Conservation (phyloP, 2,329 filamentous ascomycete species). For the Aspergillus japonicus region DNA sequence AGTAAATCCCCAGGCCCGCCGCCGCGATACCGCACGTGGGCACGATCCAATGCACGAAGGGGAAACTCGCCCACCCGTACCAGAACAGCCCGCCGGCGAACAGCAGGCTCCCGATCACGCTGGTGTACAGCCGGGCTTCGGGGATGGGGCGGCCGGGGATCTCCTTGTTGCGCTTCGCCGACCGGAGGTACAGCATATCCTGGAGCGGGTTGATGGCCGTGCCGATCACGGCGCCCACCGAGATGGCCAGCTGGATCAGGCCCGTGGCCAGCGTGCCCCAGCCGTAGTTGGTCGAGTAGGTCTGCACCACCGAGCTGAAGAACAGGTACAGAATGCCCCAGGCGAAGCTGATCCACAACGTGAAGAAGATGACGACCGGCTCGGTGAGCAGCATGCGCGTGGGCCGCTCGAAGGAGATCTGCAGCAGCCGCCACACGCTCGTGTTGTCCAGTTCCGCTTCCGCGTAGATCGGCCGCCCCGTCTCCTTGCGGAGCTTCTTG, state of each 20-base stretch:
- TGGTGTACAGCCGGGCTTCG: conserved; percentile 45
- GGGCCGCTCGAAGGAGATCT: conserved; percentile 42
- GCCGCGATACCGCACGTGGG: conserved; percentile 33
- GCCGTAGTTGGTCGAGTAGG: conserved; percentile 39
- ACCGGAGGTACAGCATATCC: conserved; percentile 28
- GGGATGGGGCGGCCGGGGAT: conserved; percentile 41
- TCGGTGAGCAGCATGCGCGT: conserved; percentile 43
- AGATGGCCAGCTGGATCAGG: conserved; percentile 44
- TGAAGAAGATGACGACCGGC: conserved; percentile 45
- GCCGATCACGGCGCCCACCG: conserved; percentile 43
- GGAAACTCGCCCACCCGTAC: conserved; percentile 35
- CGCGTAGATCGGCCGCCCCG: conserved; percentile 30
- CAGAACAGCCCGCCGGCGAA: conserved; percentile 37
- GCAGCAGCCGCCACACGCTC: conserved; percentile 29
- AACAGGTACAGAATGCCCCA: conserved; percentile 48
- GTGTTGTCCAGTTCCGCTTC: conserved; percentile 25
- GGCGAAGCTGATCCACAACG: conserved; percentile 46
- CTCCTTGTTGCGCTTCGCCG: conserved; percentile 32
- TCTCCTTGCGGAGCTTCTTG: conserved; percentile 39
- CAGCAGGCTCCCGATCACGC: conserved; percentile 41
- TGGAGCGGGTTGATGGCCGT: conserved; percentile 43
- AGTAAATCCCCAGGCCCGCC: conserved; percentile 44
- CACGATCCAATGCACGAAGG: conserved; percentile 35
- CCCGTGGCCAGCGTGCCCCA: conserved; percentile 38
- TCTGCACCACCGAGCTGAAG: conserved; percentile 43